Percentiles rank a stretch among this genome's conserved stretches.
These are phyloP conservation scores for Erysimum cheiranthoides DNA, from an alignment of 345 rosid genomes.

Conservation along the genomic window DNA sequence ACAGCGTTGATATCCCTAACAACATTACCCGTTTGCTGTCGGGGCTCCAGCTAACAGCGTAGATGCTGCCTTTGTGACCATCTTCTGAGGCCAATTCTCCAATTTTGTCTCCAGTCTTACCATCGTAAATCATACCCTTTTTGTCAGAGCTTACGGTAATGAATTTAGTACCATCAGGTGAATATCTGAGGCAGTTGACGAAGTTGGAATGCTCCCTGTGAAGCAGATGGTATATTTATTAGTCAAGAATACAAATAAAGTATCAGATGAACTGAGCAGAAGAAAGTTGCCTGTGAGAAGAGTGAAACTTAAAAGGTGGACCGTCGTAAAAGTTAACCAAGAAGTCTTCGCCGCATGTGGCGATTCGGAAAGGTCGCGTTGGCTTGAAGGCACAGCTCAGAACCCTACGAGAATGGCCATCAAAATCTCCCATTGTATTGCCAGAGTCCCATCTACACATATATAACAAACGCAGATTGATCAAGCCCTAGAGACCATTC, in stretches of 20 bases:
- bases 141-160: constrained; percentile 92
- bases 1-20: background rate
- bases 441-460: constrained; percentile 95
- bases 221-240: background rate
- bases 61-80: constrained; percentile 91
- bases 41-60: constrained; percentile 94
- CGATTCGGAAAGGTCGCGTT: constrained; percentile 87
- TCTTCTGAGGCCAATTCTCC: constrained; percentile 76
- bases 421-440: constrained; percentile 89
- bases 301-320: constrained; percentile 95
- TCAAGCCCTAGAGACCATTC: constrained; percentile 1
- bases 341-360: constrained; percentile 94
- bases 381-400: constrained; percentile 92
- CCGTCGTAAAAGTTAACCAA: constrained; percentile 92
- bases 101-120: constrained; percentile 73
- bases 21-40: constrained; percentile 80
- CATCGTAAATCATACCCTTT: constrained; percentile 82
- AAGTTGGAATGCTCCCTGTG: constrained; percentile 91
- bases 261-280: background rate
- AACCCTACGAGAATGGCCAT: constrained; percentile 91
- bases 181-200: constrained; percentile 87
- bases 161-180: constrained; percentile 92
- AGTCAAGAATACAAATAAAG: constrained; percentile 16
- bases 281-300: constrained; percentile 68
- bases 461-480: constrained; percentile 8